Percentiles rank a stretch among this genome's conserved stretches.
These are phyloP conservation scores for Populus trichocarpa DNA, from an alignment of 441 rosid species.

Conservation along the genomic window DNA sequence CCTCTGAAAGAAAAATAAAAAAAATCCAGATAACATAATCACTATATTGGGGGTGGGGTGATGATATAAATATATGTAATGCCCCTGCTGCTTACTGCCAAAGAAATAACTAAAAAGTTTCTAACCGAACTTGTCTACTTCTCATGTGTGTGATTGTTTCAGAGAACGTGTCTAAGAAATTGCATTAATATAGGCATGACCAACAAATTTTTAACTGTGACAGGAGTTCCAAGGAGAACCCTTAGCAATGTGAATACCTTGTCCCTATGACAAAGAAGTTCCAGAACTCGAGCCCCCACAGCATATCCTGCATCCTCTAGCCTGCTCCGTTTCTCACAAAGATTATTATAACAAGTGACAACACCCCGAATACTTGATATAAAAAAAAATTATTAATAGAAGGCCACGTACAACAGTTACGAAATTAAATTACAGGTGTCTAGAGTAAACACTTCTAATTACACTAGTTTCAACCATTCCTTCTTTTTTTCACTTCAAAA, in stretches of 20 bases:
- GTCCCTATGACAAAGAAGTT: slow-evolving; percentile 90
- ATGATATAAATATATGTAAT: no score
- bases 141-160: neutral
- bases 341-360: slow-evolving; percentile 4
- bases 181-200: neutral
- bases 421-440: neutral
- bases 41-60: neutral
- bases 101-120: neutral
- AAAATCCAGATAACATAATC: neutral
- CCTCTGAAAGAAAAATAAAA: neutral
- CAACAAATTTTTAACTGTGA: neutral
- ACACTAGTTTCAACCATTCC: neutral
- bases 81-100: no score
- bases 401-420: neutral
- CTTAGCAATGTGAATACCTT: slow-evolving; percentile 42
- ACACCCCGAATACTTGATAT: neutral
- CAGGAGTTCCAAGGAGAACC: neutral
- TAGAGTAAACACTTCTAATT: neutral
- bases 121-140: neutral
- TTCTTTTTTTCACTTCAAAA: neutral
- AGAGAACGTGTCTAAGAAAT: neutral
- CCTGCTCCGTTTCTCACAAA: slow-evolving; percentile 36
- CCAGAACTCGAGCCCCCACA: slow-evolving; percentile 84
- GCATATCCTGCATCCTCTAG: slow-evolving; percentile 98
- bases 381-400: neutral